A percentile compares a stretch with the other conserved stretches of the same genome.
phyloP scores from a whole-genome alignment of 2,329 filamentous ascomycete species.

The Pseudogymnoascus pannorum region DNA sequence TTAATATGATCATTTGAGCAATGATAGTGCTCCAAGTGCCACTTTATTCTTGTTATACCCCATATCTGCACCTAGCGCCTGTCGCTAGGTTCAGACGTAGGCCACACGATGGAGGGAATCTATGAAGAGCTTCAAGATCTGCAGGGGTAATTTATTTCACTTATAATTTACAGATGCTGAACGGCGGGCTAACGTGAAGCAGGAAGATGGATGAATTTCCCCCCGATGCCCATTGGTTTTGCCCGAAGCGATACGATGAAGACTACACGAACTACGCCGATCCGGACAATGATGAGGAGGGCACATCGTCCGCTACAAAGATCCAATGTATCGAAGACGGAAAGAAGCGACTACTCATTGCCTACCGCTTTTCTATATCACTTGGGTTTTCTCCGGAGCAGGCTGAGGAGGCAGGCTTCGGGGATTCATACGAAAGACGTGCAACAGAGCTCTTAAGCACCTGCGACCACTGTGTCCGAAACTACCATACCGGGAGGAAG shows the following conservation, averaged over 20 bases:
- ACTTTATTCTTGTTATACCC: not conserved
- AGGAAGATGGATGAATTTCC: constrained; percentile 19
- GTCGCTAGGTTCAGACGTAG: constrained; percentile 4
- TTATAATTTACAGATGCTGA: not conserved
- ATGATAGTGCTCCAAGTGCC: constrained; percentile 5
- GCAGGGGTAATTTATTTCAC: not conserved
- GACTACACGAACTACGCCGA: constrained; percentile 60
- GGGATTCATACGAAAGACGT: constrained; percentile 50
- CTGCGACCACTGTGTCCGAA: constrained; percentile 65
- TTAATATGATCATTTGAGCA: not conserved
- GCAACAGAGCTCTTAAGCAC: constrained; percentile 52
- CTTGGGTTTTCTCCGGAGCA: constrained; percentile 58
- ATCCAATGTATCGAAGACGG: constrained; percentile 46
- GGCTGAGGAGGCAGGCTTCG: constrained; percentile 42
- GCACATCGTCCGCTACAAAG: constrained; percentile 45
- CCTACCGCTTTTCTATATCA: constrained; percentile 61
- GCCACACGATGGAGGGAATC: constrained; percentile 6
- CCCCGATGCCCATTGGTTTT: constrained; percentile 54
- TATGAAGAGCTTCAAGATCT: constrained; percentile 5
- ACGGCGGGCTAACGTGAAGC: not conserved
- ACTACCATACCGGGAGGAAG: constrained; percentile 65
- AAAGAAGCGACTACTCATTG: constrained; percentile 49
- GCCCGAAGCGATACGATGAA: constrained; percentile 55
- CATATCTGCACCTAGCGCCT: constrained; percentile 1
- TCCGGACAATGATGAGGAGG: constrained; percentile 38